These are phyloP conservation scores for Allium cepa DNA, from an alignment of 106 monocot species.

Conservation along the genomic window DNA sequence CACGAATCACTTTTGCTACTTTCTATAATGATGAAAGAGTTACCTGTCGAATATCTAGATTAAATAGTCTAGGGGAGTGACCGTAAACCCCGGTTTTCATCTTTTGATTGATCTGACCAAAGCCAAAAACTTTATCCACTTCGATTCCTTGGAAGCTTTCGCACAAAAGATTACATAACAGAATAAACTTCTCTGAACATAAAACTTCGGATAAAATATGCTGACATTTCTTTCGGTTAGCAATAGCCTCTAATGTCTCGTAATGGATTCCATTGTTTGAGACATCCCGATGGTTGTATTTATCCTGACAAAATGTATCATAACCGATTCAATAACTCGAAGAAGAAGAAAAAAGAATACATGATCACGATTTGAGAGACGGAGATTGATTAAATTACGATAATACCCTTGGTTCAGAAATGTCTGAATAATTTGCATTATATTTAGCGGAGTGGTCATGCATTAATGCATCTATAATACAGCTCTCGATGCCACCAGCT, in stretches of 20 bases:
- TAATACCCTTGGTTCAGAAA: constrained; percentile 13
- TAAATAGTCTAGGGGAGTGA: constrained; percentile 30
- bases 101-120: constrained; percentile 42
- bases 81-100: constrained; percentile 62
- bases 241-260: constrained; percentile 10
- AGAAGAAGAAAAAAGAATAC: too few relatives aligned
- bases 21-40: background rate
- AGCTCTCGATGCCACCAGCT: constrained; percentile 22
- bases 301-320: too few relatives aligned
- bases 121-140: constrained; percentile 27
- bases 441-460: constrained; percentile 1
- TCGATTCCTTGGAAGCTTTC: constrained; percentile 41
- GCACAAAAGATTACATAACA: constrained; percentile 58
- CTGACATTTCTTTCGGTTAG: constrained; percentile 44
- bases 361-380: too few relatives aligned
- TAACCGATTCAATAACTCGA: too few relatives aligned
- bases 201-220: constrained; percentile 50
- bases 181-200: constrained; percentile 57
- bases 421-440: background rate
- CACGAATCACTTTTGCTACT: background rate
- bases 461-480: constrained; percentile 28
- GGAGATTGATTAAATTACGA: background rate
- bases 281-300: background rate
- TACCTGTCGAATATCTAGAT: constrained; percentile 74
- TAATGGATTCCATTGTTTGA: constrained; percentile 6